Evolutionary conservation across 2,329 filamentous ascomycete genomes (phyloP).

Genomic region (Epichloe sibirici): DNA sequence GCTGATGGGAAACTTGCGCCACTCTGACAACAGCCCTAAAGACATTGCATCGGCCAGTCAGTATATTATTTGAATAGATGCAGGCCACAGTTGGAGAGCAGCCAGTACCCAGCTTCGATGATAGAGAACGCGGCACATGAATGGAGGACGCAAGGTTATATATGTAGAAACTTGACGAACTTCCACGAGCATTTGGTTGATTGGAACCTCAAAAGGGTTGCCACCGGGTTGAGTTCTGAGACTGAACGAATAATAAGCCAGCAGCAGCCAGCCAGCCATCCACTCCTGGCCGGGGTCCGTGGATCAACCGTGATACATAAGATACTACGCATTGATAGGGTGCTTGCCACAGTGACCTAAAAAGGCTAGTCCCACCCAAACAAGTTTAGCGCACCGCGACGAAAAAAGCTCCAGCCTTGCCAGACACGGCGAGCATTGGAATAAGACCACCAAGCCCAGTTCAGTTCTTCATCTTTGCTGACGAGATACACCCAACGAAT

Average conservation of each 20-base stretch:
- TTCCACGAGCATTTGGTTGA: not conserved
- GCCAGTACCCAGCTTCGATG: too few relatives aligned
- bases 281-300: too few relatives aligned
- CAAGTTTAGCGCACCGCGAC: slow-evolving; percentile 17
- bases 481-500: slow-evolving; percentile 1
- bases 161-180: too few relatives aligned
- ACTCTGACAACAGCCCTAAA: slow-evolving; percentile 50
- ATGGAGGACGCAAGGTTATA: too few relatives aligned
- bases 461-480: slow-evolving; percentile 1
- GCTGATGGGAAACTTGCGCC: slow-evolving; percentile 75
- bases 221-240: too few relatives aligned
- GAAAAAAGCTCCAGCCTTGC: slow-evolving; percentile 37
- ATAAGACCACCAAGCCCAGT: slow-evolving; percentile 6
- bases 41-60: slow-evolving; percentile 18
- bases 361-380: slow-evolving; percentile 14
- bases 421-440: slow-evolving; percentile 10
- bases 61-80: too few relatives aligned
- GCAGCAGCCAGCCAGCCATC: not conserved
- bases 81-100: too few relatives aligned
- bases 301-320: not conserved
- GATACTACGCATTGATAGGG: not conserved
- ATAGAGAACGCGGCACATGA: too few relatives aligned
- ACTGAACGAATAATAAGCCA: not conserved
- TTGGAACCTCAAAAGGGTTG: not conserved
- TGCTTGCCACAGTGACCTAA: not conserved